Percentiles rank a stretch among this genome's conserved stretches.
Conservation (phyloP, 495 filamentous ascomycete species). For the Penicillium canariense region DNA sequence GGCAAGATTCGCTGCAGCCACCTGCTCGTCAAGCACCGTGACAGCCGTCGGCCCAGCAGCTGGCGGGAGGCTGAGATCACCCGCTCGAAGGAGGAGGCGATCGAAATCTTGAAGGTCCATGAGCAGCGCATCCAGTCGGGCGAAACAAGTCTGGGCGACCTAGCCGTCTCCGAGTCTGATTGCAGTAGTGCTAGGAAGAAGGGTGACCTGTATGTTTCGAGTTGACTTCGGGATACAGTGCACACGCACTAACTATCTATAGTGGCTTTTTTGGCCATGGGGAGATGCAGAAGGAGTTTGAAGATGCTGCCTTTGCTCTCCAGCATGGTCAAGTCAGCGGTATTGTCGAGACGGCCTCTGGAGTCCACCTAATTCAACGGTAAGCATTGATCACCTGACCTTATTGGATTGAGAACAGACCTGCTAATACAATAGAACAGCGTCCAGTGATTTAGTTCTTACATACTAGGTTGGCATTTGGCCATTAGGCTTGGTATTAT, state of each 20-base stretch:
- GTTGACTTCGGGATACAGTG: too few species aligned
- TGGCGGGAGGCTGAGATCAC: slow-evolving; percentile 91
- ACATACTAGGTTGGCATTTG: slow-evolving; percentile 4
- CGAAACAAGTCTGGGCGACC: slow-evolving; percentile 64
- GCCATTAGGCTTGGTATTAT: neutral
- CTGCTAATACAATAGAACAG: slow-evolving; percentile 25
- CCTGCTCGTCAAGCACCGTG: slow-evolving; percentile 86
- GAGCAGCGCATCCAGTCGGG: slow-evolving; percentile 71
- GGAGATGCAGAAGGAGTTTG: slow-evolving; percentile 99
- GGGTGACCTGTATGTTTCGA: slow-evolving; percentile 71
- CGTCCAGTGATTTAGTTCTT: slow-evolving; percentile 21
- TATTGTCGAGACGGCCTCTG: slow-evolving; percentile 88
- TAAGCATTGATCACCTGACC: slow-evolving; percentile 37
- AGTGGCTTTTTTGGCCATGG: slow-evolving; percentile 88
- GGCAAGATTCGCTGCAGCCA: slow-evolving; percentile 93
- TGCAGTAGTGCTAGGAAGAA: slow-evolving; percentile 92
- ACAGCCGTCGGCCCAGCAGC: slow-evolving; percentile 82
- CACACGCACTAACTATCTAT: slow-evolving; percentile 21
- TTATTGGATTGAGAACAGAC: neutral
- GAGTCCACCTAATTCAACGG: slow-evolving; percentile 94
- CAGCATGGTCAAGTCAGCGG: slow-evolving; percentile 80
- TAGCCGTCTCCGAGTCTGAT: slow-evolving; percentile 87
- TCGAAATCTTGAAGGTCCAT: slow-evolving; percentile 68
- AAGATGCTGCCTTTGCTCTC: slow-evolving; percentile 87
- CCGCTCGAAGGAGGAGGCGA: slow-evolving; percentile 81